A percentile compares a stretch with the other conserved stretches of the same genome.
These are phyloP conservation scores for Pterulicium gracile DNA, from an alignment of 1,284 basidiomycete genomes.

Conservation along the genomic window DNA sequence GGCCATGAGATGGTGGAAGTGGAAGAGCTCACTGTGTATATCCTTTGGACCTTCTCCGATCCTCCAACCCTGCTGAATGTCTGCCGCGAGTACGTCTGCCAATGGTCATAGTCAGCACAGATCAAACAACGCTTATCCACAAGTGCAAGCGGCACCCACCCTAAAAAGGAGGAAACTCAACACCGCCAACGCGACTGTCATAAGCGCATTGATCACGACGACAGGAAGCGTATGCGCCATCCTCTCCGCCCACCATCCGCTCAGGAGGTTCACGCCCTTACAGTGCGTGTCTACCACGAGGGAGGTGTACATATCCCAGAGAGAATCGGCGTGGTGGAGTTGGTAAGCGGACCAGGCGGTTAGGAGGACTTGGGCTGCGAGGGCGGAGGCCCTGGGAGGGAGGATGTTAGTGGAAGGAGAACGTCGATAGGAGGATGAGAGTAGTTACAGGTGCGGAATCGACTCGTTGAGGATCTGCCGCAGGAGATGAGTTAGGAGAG, in stretches of 20 bases:
- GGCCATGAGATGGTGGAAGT: not conserved
- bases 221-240: conserved; percentile 24
- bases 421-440: too few species aligned
- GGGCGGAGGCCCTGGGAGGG: conserved; percentile 27
- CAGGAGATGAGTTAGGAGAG: conserved; percentile 2
- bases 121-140: conserved; percentile 23
- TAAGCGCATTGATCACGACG: not conserved
- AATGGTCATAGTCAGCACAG: conserved; percentile 33
- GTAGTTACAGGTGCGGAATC: conserved; percentile 37
- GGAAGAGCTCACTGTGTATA: conserved; percentile 35
- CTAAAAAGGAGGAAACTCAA: conserved; percentile 28
- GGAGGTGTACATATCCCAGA: conserved; percentile 20
- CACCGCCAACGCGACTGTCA: not conserved
- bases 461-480: conserved; percentile 35
- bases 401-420: too few species aligned
- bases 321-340: conserved; percentile 18
- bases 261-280: conserved; percentile 23
- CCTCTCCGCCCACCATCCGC: conserved; percentile 26
- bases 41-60: conserved; percentile 29
- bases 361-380: conserved; percentile 30
- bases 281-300: conserved; percentile 26
- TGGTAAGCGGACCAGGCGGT: conserved; percentile 33
- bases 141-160: conserved; percentile 22
- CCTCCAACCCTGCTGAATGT: conserved; percentile 43
- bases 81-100: conserved; percentile 37